Evolutionary conservation across 176 grass and related monocot species (phyloP).

Genomic region (Thalia dealbata): DNA sequence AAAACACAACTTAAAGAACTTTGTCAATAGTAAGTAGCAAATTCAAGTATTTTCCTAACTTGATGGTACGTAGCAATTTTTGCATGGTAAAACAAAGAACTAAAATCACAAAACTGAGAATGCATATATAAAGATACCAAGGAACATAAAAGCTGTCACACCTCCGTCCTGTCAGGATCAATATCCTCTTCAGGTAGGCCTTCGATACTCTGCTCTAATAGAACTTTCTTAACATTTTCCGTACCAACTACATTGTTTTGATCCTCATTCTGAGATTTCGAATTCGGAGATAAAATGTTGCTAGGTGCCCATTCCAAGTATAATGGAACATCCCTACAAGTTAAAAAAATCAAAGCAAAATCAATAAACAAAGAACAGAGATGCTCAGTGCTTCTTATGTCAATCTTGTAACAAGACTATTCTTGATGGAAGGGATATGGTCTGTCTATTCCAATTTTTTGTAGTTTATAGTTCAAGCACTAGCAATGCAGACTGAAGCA

Average conservation of each 20-base stretch:
- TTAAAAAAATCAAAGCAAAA: constrained; percentile 10
- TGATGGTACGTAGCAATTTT: not conserved
- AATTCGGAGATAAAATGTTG: constrained; percentile 59
- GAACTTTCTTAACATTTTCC: constrained; percentile 63
- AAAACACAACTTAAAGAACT: not conserved
- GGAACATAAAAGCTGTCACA: constrained; percentile 26
- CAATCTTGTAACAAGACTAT: not conserved
- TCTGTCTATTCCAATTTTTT: too few species aligned
- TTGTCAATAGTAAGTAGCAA: too few species aligned
- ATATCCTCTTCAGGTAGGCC: constrained; percentile 71
- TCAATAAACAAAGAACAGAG: not conserved
- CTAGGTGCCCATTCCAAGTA: constrained; percentile 94
- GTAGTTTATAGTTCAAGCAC: too few species aligned
- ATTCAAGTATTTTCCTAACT: not conserved
- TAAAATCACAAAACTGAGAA: not conserved
- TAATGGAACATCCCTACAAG: constrained; percentile 69
- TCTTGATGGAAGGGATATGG: not conserved
- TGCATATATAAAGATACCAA: constrained; percentile 5
- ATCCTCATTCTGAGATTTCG: constrained; percentile 41
- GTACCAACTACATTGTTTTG: constrained; percentile 45
- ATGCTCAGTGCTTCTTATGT: not conserved
- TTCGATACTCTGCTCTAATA: constrained; percentile 75
- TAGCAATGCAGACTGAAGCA: not conserved
- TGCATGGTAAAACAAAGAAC: constrained; percentile 1
- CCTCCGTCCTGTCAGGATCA: constrained; percentile 92